These are phyloP conservation scores for Starmerella floris DNA, from an alignment of 805 yeast genomes.

Conservation along the genomic window DNA sequence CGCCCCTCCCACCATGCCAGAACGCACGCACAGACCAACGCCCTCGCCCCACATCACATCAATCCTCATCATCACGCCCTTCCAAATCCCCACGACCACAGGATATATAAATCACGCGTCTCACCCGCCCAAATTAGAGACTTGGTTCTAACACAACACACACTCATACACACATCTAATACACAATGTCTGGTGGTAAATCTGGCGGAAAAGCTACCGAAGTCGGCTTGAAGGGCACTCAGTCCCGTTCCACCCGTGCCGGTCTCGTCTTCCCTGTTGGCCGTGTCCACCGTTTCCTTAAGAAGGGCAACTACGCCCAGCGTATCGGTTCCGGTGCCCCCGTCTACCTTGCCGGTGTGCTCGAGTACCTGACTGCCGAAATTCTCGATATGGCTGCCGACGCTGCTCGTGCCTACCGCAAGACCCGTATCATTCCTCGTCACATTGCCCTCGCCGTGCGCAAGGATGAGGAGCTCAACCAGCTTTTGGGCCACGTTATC, in stretches of 20 bases:
- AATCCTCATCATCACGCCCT: neutral
- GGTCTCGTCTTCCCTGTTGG: slow-evolving; percentile 74
- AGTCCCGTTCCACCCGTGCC: slow-evolving; percentile 87
- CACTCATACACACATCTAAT: slow-evolving; percentile 6
- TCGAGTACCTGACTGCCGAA: slow-evolving; percentile 93
- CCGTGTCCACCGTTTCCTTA: slow-evolving; percentile 92
- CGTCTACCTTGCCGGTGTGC: slow-evolving; percentile 85
- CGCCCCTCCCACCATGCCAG: too few relatives aligned
- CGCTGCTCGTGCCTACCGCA: slow-evolving; percentile 91
- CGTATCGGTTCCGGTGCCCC: slow-evolving; percentile 86
- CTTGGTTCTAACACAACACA: neutral
- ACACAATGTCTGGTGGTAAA: slow-evolving; percentile 67
- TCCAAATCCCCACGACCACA: neutral
- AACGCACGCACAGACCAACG: neutral
- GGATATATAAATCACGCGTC: slow-evolving; percentile 13
- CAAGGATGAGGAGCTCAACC: slow-evolving; percentile 95
- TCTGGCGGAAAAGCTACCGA: slow-evolving; percentile 80
- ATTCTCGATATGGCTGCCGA: slow-evolving; percentile 96
- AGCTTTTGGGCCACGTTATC: slow-evolving; percentile 74
- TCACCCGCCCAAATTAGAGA: neutral
- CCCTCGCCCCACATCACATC: slow-evolving; percentile 1
- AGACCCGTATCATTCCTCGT: slow-evolving; percentile 95
- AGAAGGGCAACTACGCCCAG: slow-evolving; percentile 57
- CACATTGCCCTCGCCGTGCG: slow-evolving; percentile 93
- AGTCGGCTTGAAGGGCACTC: slow-evolving; percentile 84